phyloP scores from a whole-genome alignment of 2,329 filamentous ascomycete genomes.

The Fusarium denticulatum region DNA sequence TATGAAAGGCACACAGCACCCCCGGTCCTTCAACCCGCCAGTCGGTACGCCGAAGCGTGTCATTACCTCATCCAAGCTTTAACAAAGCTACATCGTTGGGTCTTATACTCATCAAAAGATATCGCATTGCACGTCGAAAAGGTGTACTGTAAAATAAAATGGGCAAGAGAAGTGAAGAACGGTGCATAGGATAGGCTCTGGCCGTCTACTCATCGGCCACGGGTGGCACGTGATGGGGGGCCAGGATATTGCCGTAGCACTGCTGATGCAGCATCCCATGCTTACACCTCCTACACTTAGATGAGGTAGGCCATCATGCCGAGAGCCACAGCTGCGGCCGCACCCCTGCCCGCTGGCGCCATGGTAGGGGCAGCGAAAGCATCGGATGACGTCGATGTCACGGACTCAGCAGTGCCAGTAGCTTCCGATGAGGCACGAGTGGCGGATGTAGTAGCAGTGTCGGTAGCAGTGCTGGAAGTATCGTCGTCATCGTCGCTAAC shows the following conservation, averaged over 20 bases:
- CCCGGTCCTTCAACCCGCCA: slow-evolving; percentile 32
- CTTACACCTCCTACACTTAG: slow-evolving; percentile 46
- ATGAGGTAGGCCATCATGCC: slow-evolving; percentile 64
- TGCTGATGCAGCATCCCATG: slow-evolving; percentile 25
- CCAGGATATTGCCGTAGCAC: slow-evolving; percentile 33
- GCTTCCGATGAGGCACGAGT: slow-evolving; percentile 26
- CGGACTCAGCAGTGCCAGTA: slow-evolving; percentile 37
- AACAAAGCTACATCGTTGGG: slow-evolving; percentile 31
- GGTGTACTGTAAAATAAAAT: slow-evolving; percentile 47
- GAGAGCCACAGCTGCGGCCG: slow-evolving; percentile 58
- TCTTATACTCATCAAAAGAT: slow-evolving; percentile 44
- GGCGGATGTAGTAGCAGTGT: slow-evolving; percentile 34
- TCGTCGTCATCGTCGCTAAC: slow-evolving; percentile 34
- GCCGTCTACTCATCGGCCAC: slow-evolving; percentile 16
- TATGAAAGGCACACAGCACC: slow-evolving; percentile 4
- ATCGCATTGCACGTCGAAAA: slow-evolving; percentile 45
- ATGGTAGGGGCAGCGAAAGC: slow-evolving; percentile 54
- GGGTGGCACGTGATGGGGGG: slow-evolving; percentile 27
- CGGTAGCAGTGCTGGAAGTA: slow-evolving; percentile 42
- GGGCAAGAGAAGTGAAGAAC: slow-evolving; percentile 47
- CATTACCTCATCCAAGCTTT: slow-evolving; percentile 34
- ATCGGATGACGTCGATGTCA: slow-evolving; percentile 49
- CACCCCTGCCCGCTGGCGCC: slow-evolving; percentile 56
- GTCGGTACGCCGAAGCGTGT: slow-evolving; percentile 34
- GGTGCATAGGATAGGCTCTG: slow-evolving; percentile 8